A percentile compares a stretch with the other conserved stretches of the same genome.
phyloP scores from a whole-genome alignment of 164 flowering plant genomes.

The Vitis amurensis region DNA sequence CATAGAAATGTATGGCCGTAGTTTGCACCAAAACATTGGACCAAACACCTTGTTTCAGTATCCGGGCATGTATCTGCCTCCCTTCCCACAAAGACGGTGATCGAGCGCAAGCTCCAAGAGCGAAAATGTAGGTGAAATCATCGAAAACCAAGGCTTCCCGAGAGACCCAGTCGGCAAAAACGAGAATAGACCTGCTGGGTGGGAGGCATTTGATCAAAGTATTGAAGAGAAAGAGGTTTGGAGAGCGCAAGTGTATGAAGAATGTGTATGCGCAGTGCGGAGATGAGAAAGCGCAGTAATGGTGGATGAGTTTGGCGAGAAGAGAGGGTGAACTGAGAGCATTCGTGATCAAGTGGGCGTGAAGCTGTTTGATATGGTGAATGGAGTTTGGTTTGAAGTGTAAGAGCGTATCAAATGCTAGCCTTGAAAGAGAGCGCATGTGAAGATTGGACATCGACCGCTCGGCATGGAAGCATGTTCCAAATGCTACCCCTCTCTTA shows the following conservation, averaged over 20 bases:
- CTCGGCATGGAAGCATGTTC: too few species aligned
- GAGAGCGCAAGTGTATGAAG: constrained; percentile 18
- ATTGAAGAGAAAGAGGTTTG: constrained; percentile 35
- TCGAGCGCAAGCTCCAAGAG: constrained; percentile 55
- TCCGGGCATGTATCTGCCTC: constrained; percentile 40
- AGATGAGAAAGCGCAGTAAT: constrained; percentile 18
- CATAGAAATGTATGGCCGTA: constrained; percentile 50
- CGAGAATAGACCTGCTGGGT: constrained; percentile 28
- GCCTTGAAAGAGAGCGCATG: constrained; percentile 7
- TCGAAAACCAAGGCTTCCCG: constrained; percentile 22
- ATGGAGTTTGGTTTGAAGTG: constrained; percentile 3
- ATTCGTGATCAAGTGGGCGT: constrained; percentile 32
- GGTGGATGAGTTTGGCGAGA: constrained; percentile 31
- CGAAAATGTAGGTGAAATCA: constrained; percentile 34
- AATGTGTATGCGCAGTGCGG: constrained; percentile 23
- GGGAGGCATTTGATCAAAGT: constrained; percentile 38
- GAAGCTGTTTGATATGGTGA: constrained; percentile 25
- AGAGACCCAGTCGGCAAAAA: constrained; percentile 30
- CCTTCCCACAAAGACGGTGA: constrained; percentile 39
- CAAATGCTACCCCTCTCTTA: too few species aligned
- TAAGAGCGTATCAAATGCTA: constrained; percentile 1
- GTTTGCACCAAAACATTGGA: constrained; percentile 38
- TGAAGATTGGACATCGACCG: not conserved
- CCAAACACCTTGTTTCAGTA: constrained; percentile 32
- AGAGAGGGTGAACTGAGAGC: constrained; percentile 21